Evolutionary conservation across 306 rosid species (phyloP).

Genomic region (Sophora flavescens): DNA sequence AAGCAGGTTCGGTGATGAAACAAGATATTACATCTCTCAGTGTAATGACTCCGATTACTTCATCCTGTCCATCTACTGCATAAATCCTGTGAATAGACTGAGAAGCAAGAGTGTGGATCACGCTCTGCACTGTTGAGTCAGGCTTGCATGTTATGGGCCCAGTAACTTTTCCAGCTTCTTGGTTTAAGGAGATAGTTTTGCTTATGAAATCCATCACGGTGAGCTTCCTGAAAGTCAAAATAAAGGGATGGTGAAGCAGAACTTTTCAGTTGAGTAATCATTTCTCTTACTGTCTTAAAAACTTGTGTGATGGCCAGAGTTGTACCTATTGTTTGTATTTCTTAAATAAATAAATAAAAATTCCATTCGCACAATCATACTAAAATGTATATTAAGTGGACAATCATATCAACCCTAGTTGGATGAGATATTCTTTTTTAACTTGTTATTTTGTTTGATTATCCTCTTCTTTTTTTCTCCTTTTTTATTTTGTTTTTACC

Average conservation of each 20-base stretch:
- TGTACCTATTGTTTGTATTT: conserved; percentile 6
- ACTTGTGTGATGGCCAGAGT: conserved; percentile 27
- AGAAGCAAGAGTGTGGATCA: conserved; percentile 76
- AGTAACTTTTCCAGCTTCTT: conserved; percentile 53
- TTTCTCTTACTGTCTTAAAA: conserved; percentile 21
- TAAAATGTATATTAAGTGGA: conserved; percentile 16
- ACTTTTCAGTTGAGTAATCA: conserved; percentile 35
- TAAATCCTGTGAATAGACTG: conserved; percentile 83
- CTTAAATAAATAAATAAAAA: too few relatives aligned
- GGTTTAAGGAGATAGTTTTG: conserved; percentile 51
- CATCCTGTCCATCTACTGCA: conserved; percentile 60
- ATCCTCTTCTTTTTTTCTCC: background rate
- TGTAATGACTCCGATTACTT: conserved; percentile 76
- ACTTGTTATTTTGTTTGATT: conserved; percentile 10
- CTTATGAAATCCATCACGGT: conserved; percentile 75
- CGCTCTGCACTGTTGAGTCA: conserved; percentile 65
- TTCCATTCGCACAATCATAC: conserved; percentile 10
- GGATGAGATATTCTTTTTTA: conserved; percentile 17
- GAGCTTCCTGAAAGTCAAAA: conserved; percentile 68
- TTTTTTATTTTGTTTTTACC: background rate
- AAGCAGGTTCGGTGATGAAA: conserved; percentile 79
- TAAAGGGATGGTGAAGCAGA: conserved; percentile 26
- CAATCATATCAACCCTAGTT: conserved; percentile 14
- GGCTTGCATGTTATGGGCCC: conserved; percentile 76
- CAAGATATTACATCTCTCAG: conserved; percentile 95